Base-by-base conservation (phyloP, 1,284 basidiomycete species). In the Ganoderma sinense region DNA sequence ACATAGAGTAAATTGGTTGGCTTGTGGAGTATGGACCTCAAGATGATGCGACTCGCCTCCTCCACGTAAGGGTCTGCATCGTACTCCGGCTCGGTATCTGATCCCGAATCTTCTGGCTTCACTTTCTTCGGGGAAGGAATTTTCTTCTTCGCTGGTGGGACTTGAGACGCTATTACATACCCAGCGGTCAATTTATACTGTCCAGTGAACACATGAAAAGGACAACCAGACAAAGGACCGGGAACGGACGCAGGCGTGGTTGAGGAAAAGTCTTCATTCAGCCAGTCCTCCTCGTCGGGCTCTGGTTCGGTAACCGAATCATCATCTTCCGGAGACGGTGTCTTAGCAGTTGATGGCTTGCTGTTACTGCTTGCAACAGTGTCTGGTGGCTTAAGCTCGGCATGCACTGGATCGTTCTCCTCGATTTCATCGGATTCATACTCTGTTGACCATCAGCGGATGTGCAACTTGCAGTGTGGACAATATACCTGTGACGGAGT, bases 281-380 rank as follows among this genome's bases (percentile, higher is more conserved):
- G n/a, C 59, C 65, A 68, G 31, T 62, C 66, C 6, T 64, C 33
- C 26, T 75, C 73, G 18, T 74, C 77, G 1, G 76, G 63, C 65
- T 78, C 77, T 1, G 74, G 65, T 40, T 76, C 77, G 0, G 78
- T 78, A 13, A 74, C 73, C 8, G 76, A 78, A 7, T 76, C 74
- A 2, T 75, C 74, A 20, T 65, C 45, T n/a, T 67, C 69, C 2
- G 68, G 20, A 3, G 58, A 67, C 7, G 62, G 31, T 31, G 68
- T 71, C 69, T 74, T 74, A 20, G 20, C 29, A 10, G 61, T 39
- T 8, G 69, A 31, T 4, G 56, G 66, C n/a, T 39, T 20, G 8
- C 33, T 26, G 39, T 36, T 36, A 18, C 29, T 41, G 0, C 41
- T 40, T 0, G 39, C 20, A 13, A 65, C 2, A 20, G n/a, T 16